These are phyloP conservation scores for Lithospermum erythrorhizon DNA, from an alignment of 257 asterid genomes.

Conservation along the genomic window DNA sequence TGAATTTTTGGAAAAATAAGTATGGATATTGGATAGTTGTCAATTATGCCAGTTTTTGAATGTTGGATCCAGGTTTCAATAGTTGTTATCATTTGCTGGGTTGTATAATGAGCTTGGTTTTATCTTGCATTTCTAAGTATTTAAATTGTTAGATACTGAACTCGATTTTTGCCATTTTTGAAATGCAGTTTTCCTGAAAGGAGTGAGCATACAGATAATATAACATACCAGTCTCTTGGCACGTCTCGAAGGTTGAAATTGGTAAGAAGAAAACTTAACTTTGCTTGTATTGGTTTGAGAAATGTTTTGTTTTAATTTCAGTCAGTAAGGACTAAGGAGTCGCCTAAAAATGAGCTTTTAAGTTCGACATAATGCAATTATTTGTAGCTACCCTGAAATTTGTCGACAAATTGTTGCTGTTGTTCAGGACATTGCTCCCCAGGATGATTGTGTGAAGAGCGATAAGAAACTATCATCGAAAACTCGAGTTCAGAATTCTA, in stretches of 20 bases:
- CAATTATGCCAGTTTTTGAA: constrained; percentile 21
- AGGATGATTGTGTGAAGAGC: constrained; percentile 23
- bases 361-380: neutral
- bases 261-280: constrained; percentile 34
- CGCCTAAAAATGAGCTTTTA: neutral
- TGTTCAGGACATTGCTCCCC: constrained; percentile 35
- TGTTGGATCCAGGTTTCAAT: constrained; percentile 16
- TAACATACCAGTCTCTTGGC: constrained; percentile 25
- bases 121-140: neutral
- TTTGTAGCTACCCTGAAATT: neutral
- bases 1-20: constrained; percentile 11
- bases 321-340: neutral
- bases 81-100: neutral
- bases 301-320: neutral
- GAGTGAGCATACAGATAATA: constrained; percentile 33
- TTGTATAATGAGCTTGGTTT: neutral
- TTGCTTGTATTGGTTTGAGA: constrained; percentile 10
- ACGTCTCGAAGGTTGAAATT: constrained; percentile 29
- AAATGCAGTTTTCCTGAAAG: constrained; percentile 57
- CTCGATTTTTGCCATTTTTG: constrained; percentile 6
- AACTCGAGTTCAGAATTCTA: constrained; percentile 47
- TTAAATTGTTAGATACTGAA: neutral
- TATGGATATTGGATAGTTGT: constrained; percentile 3
- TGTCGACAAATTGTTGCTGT: constrained; percentile 10
- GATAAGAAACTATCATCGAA: constrained; percentile 40